phyloP scores from a whole-genome alignment of 1,284 basidiomycete species.

The Anthracocystis setariae region DNA sequence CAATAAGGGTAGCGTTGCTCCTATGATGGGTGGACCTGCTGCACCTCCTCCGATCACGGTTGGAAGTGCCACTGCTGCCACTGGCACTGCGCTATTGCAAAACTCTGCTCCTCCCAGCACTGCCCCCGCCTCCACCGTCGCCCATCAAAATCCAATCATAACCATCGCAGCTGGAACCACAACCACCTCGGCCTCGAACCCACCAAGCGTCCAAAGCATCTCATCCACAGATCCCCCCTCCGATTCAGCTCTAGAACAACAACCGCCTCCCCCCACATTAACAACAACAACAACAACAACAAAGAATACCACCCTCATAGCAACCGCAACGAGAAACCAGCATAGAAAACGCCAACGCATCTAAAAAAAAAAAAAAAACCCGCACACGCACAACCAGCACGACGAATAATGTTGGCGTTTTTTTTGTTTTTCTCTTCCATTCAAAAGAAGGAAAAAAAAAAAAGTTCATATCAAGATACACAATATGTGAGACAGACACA shows the following conservation, averaged over 20 bases:
- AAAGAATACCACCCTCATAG: conserved; percentile 12
- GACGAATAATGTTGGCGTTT: too few relatives aligned
- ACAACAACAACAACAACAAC: too few relatives aligned
- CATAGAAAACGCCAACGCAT: conserved; percentile 45
- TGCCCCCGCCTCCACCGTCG: conserved; percentile 2
- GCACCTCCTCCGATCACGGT: conserved; percentile 37
- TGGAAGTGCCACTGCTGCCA: conserved; percentile 9
- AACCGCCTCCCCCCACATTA: not conserved
- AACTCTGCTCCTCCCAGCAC: conserved; percentile 15
- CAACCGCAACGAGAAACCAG: conserved; percentile 38
- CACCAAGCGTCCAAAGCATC: conserved; percentile 15
- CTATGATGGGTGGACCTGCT: conserved; percentile 27
- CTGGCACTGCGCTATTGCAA: not conserved
- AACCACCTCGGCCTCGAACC: conserved; percentile 5
- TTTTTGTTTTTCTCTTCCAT: too few relatives aligned
- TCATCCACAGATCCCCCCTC: conserved; percentile 4
- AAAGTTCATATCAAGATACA: too few relatives aligned
- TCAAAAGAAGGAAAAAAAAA: too few relatives aligned
- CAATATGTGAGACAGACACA: too few relatives aligned
- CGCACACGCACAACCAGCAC: too few relatives aligned
- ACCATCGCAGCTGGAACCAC: conserved; percentile 17
- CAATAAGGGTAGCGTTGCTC: conserved; percentile 2
- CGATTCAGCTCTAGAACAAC: too few relatives aligned
- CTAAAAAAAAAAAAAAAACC: too few relatives aligned
- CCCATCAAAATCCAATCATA: conserved; percentile 12